These are phyloP conservation scores for Paulownia fortunei DNA, from an alignment of 257 asterid species.

Conservation along the genomic window DNA sequence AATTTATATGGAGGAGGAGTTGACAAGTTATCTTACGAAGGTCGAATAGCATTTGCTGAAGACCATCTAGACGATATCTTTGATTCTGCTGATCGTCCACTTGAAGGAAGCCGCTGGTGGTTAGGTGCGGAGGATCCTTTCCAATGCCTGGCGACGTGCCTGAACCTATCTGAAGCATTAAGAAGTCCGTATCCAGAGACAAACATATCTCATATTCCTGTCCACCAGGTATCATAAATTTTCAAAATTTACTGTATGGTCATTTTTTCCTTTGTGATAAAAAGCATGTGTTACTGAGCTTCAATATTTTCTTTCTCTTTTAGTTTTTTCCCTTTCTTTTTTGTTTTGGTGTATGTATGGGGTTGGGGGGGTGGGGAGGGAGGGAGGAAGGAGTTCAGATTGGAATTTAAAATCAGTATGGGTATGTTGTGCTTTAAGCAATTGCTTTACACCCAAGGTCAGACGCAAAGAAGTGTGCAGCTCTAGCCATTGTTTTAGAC, in stretches of 20 bases:
- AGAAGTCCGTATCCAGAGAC: constrained; percentile 84
- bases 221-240: constrained; percentile 82
- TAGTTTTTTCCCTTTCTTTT: too few relatives aligned
- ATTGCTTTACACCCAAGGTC: too few relatives aligned
- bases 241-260: constrained; percentile 5
- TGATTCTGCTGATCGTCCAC: constrained; percentile 97
- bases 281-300: not conserved
- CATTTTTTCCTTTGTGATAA: not conserved
- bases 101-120: constrained; percentile 98
- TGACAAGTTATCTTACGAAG: constrained; percentile 86
- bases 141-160: constrained; percentile 94
- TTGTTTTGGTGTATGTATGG: too few relatives aligned
- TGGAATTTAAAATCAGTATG: too few relatives aligned
- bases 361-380: too few relatives aligned
- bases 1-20: constrained; percentile 91
- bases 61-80: constrained; percentile 82
- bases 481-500: too few relatives aligned
- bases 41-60: constrained; percentile 77
- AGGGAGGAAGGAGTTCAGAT: too few relatives aligned
- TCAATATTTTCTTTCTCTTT: not conserved
- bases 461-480: too few relatives aligned
- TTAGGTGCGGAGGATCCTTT: constrained; percentile 94
- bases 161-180: constrained; percentile 82
- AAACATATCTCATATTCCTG: constrained; percentile 74
- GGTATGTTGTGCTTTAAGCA: too few relatives aligned